Evolutionary conservation across 106 monocot genomes (phyloP).

Genomic region (Dendrobium officinale): DNA sequence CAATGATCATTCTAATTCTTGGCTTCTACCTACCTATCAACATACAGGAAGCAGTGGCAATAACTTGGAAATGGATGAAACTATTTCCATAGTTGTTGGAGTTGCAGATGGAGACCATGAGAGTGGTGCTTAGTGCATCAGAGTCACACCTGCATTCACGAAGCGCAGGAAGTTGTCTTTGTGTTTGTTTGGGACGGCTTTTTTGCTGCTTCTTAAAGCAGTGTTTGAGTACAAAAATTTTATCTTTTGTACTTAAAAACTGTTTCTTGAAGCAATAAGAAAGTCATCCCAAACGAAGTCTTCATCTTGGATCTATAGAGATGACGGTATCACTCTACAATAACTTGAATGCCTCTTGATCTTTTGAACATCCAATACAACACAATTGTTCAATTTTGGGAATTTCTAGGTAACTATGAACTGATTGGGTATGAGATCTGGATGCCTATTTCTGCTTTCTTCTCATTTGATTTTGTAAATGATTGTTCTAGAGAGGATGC

Average conservation of each 20-base stretch:
- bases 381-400: too few species aligned
- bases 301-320: too few species aligned
- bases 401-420: neutral
- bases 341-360: too few species aligned
- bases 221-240: too few species aligned
- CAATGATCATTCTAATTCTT: neutral
- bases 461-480: neutral
- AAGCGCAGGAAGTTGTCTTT: neutral
- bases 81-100: neutral
- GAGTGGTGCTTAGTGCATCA: neutral
- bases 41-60: neutral
- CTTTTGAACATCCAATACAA: neutral
- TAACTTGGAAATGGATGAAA: neutral
- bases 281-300: too few species aligned
- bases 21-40: slow-evolving; percentile 5
- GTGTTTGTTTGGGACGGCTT: neutral
- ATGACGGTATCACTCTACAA: too few species aligned
- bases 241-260: too few species aligned
- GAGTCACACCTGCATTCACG: neutral
- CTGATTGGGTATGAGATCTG: neutral
- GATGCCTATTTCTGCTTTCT: too few species aligned
- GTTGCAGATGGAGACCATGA: slow-evolving; percentile 1
- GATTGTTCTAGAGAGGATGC: neutral
- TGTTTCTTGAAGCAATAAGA: too few species aligned
- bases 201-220: neutral